Percentiles rank a stretch among this genome's conserved stretches.
phyloP scores from a whole-genome alignment of 768 basidiomycete species.

The Naganishia vishniacii region DNA sequence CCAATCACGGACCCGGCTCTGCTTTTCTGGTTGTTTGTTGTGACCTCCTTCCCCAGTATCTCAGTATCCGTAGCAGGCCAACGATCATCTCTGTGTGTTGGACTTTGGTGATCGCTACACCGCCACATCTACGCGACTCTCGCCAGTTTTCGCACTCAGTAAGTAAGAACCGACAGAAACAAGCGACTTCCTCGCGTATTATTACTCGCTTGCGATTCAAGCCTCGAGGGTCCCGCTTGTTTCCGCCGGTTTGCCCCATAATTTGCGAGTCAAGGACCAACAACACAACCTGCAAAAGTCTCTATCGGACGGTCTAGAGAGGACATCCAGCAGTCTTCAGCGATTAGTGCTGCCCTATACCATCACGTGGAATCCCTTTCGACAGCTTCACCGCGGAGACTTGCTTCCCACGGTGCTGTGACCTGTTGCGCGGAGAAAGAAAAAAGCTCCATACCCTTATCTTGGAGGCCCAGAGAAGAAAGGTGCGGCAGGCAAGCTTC shows the following conservation, averaged over 20 bases:
- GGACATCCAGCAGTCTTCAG: too few relatives aligned
- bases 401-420: not conserved
- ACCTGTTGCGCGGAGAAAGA: not conserved
- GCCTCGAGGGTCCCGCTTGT: slow-evolving; percentile 11
- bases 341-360: too few relatives aligned
- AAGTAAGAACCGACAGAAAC: not conserved
- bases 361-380: too few relatives aligned
- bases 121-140: not conserved
- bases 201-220: slow-evolving; percentile 3
- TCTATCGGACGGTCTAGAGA: too few relatives aligned
- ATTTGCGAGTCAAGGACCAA: not conserved
- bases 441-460: slow-evolving; percentile 3
- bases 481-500: not conserved
- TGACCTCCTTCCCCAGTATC: not conserved
- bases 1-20: not conserved
- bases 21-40: not conserved
- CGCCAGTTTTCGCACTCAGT: not conserved
- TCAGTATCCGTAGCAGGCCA: too few relatives aligned
- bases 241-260: slow-evolving; percentile 8
- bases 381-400: not conserved
- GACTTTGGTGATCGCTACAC: not conserved
- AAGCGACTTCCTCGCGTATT: too few relatives aligned
- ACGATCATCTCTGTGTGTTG: not conserved
- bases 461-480: slow-evolving; percentile 9
- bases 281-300: not conserved